Percentiles rank a stretch among this genome's conserved stretches.
Evolutionary conservation across 352 stramenopile genomes (phyloP).

Genomic region (Globisporangium nagaii): DNA sequence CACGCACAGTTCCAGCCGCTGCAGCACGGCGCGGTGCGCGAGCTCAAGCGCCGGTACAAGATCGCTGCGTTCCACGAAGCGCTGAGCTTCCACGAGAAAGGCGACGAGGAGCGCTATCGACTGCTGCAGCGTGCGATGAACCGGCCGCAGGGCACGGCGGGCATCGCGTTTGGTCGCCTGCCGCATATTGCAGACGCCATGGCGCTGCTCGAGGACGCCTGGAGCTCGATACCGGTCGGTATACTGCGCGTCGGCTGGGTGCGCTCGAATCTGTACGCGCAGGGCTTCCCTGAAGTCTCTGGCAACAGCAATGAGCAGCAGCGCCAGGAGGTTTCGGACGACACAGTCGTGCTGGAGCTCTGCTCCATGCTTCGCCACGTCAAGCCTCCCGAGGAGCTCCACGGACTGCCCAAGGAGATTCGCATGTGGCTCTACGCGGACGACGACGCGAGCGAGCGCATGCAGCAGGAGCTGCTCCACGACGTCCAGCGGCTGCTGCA

Average conservation of each 20-base stretch:
- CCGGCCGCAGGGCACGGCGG: slow-evolving; percentile 22
- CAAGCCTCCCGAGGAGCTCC: slow-evolving; percentile 20
- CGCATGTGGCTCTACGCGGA: slow-evolving; percentile 33
- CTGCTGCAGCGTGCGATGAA: slow-evolving; percentile 35
- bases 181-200: slow-evolving; percentile 45
- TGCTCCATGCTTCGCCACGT: slow-evolving; percentile 29
- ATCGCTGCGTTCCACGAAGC: slow-evolving; percentile 40
- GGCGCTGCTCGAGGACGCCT: slow-evolving; percentile 34
- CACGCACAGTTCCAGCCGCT: slow-evolving; percentile 23
- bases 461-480: slow-evolving; percentile 42
- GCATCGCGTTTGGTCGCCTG: slow-evolving; percentile 26
- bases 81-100: slow-evolving; percentile 31
- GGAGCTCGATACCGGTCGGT: slow-evolving; percentile 15
- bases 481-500: slow-evolving; percentile 37
- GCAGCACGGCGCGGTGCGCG: slow-evolving; percentile 28
- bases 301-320: not conserved
- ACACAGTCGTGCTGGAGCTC: slow-evolving; percentile 29
- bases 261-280: slow-evolving; percentile 19
- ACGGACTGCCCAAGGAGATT: slow-evolving; percentile 30
- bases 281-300: not conserved
- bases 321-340: slow-evolving; percentile 21
- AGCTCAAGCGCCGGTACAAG: slow-evolving; percentile 54
- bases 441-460: slow-evolving; percentile 42
- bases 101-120: slow-evolving; percentile 34
- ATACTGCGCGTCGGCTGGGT: slow-evolving; percentile 28